Conservation (phyloP, 139 green algal species). For the Chlamydomonas sp. region DNA sequence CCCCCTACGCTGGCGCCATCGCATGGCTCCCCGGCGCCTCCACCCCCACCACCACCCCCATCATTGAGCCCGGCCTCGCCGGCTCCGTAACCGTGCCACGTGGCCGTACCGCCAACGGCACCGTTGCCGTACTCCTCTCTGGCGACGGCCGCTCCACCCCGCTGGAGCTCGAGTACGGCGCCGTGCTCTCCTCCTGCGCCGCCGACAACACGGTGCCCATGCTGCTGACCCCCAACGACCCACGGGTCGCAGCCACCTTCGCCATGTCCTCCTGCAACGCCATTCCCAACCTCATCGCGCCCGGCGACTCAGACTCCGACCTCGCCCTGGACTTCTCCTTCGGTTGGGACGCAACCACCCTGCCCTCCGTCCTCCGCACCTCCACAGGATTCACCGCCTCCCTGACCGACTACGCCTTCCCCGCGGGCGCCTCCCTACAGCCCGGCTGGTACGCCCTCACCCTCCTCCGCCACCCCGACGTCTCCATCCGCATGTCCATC, state of each 20-base stretch:
- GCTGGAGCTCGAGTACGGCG: background rate
- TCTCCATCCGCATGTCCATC: background rate
- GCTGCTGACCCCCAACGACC: background rate
- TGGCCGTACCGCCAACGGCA: background rate
- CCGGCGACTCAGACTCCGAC: background rate
- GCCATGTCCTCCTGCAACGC: background rate
- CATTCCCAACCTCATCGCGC: background rate
- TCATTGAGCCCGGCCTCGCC: background rate
- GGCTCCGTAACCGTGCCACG: background rate
- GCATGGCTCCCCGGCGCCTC: background rate
- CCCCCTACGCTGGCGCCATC: background rate
- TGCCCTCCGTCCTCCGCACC: too few relatives aligned
- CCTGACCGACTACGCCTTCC: background rate
- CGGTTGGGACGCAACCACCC: too few relatives aligned
- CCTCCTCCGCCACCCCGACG: background rate
- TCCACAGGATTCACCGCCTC: too few relatives aligned
- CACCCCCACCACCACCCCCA: background rate
- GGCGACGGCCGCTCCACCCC: constrained; percentile 3
- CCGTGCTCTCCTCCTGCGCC: constrained; percentile 1
- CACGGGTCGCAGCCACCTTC: background rate
- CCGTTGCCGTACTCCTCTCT: background rate
- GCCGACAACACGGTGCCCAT: background rate
- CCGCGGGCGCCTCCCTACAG: background rate
- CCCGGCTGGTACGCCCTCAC: background rate
- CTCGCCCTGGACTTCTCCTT: background rate